Conservation (phyloP, 164 flowering plant genomes). For the Echeveria elegans region DNA sequence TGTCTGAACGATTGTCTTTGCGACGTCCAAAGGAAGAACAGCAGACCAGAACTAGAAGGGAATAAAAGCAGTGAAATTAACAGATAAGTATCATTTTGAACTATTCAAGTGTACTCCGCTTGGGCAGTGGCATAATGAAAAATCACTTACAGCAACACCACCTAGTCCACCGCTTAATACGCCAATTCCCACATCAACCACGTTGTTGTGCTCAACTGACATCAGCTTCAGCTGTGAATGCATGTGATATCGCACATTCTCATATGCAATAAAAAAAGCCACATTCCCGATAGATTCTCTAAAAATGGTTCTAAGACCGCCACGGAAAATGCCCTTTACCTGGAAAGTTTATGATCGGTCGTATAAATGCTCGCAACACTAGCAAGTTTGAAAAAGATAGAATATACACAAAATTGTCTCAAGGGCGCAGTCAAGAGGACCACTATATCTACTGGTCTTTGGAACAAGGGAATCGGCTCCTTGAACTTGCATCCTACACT, state of each 20-base stretch:
- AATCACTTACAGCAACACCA: conserved; percentile 67
- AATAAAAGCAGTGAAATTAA: neutral
- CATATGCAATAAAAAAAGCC: conserved; percentile 67
- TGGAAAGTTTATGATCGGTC: conserved; percentile 20
- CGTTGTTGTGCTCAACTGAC: conserved; percentile 26
- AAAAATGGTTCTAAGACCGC: conserved; percentile 58
- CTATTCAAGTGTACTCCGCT: neutral
- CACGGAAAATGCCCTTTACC: conserved; percentile 78
- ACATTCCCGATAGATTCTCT: conserved; percentile 78
- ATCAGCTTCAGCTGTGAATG: conserved; percentile 39
- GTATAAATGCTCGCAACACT: neutral
- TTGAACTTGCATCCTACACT: conserved; percentile 99
- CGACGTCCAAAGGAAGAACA: conserved; percentile 81
- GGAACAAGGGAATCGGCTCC: conserved; percentile 64
- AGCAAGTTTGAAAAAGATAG: neutral
- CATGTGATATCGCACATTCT: conserved; percentile 60
- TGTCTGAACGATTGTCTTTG: conserved; percentile 81
- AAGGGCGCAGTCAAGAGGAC: conserved; percentile 75
- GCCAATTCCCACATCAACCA: conserved; percentile 72
- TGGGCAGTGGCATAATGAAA: conserved; percentile 6
- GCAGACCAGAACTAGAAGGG: conserved; percentile 61
- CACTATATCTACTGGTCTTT: conserved; percentile 39
- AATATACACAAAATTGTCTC: conserved; percentile 23
- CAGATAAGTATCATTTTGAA: neutral
- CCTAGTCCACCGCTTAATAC: conserved; percentile 79